Evolutionary conservation across 2,329 filamentous ascomycete genomes (phyloP), one percentile per base, ranked within the genome.

Genomic region (Fusarium longipes): DNA sequence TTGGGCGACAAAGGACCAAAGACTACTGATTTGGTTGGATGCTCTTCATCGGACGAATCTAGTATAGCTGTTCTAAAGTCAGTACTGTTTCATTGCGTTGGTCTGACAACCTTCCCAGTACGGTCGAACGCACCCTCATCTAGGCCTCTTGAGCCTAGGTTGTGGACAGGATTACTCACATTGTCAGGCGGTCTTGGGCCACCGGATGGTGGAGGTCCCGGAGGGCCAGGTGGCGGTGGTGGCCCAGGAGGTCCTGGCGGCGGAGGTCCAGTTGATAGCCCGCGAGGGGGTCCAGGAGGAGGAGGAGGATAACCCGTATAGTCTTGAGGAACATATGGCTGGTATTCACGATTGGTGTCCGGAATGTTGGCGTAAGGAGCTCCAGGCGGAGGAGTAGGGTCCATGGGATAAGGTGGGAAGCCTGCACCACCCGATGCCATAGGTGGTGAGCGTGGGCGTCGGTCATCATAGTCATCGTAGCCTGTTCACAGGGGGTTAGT

Each of bases 391-490:
- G 67, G 48, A 70, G 73, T 32, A 65, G 76, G 24, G 60, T 79
- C 56, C 63, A 70, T 70, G 8, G 79, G 78, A 45, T 80, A 80
- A 4, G 81, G 80, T 5, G 80, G 81, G 60, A 82, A 84, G 70
- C 80, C 84, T 17, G 81, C 80, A 14, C 83, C 83, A n/a, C 83
- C 84, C 4, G 83, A 86, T 6, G 83, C 83, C 53, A 79, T 82
- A 5, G 82, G 81, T 1, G 83, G 84, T 4, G 84, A 86, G 7
- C 80, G 79, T 6, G 79, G 76, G 12, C 78, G 79, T 36, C 74
- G 72, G 51, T 77, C 72, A 38, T 79, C 74, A 64, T 81, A 78
- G 18, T 76, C 73, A n/a, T 80, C 78, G 20, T 44, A 67, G 29
- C 57, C 70, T 67, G 33, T 27, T 48, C 29, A 39, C 49, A n/a